Conservation (phyloP, 148 eudicot species). For the Oxyria digyna region DNA sequence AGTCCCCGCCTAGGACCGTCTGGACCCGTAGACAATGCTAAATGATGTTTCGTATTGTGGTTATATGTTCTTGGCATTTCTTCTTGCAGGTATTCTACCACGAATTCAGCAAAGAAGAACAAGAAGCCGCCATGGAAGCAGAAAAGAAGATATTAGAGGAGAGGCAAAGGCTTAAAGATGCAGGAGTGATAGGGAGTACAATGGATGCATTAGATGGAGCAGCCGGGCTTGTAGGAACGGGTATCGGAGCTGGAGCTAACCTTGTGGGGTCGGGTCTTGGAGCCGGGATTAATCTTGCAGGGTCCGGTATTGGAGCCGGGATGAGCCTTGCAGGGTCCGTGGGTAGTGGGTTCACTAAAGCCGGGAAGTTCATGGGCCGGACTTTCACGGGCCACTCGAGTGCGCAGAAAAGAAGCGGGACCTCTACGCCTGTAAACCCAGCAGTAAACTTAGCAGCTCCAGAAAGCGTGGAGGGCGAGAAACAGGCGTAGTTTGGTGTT, state of each 20-base stretch:
- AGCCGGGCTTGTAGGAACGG: constrained; percentile 56
- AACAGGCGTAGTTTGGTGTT: not conserved
- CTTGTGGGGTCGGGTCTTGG: constrained; percentile 56
- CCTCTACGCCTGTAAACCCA: constrained; percentile 42
- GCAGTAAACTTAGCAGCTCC: constrained; percentile 19
- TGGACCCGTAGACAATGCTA: too few relatives aligned
- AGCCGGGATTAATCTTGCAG: constrained; percentile 44
- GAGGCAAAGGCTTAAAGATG: constrained; percentile 75
- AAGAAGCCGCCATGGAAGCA: constrained; percentile 57
- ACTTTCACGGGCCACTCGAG: constrained; percentile 38
- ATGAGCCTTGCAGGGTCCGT: constrained; percentile 56
- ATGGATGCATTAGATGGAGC: constrained; percentile 86
- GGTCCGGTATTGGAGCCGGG: constrained; percentile 65
- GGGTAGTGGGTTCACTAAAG: constrained; percentile 69
- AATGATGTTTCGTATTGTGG: too few relatives aligned
- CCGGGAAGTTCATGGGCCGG: constrained; percentile 90
- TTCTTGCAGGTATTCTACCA: constrained; percentile 48
- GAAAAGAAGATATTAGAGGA: constrained; percentile 69
- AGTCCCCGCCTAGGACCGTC: too few relatives aligned
- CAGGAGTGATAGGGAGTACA: constrained; percentile 81
- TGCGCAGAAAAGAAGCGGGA: constrained; percentile 37
- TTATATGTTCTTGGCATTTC: not conserved
- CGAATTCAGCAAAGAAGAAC: constrained; percentile 76
- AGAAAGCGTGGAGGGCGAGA: constrained; percentile 38
- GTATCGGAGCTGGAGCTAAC: constrained; percentile 64